Evolutionary conservation across 2,329 filamentous ascomycete genomes (phyloP).

Genomic region (Diaporthe sp.): DNA sequence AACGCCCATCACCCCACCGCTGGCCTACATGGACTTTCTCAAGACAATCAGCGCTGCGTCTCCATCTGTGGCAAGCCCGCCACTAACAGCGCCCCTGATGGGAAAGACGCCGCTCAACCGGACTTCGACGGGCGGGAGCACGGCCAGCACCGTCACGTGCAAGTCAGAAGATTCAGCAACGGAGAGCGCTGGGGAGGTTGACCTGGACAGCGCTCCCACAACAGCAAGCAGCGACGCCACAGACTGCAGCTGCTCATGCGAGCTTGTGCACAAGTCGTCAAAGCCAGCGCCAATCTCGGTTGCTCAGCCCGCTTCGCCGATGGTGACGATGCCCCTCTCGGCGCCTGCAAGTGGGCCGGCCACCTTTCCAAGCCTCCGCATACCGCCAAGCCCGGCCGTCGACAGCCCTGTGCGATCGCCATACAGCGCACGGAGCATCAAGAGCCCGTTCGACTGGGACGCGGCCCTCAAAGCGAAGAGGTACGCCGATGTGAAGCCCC

Average conservation of each 20-base stretch:
- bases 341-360: slow-evolving; percentile 72
- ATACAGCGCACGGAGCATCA: slow-evolving; percentile 75
- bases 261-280: slow-evolving; percentile 64
- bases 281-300: slow-evolving; percentile 47
- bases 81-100: slow-evolving; percentile 47
- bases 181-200: slow-evolving; percentile 42
- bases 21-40: slow-evolving; percentile 93
- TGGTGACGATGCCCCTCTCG: slow-evolving; percentile 66
- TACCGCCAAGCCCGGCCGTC: slow-evolving; percentile 79
- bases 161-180: slow-evolving; percentile 54
- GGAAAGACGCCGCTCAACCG: slow-evolving; percentile 48
- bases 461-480: slow-evolving; percentile 75
- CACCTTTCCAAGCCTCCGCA: slow-evolving; percentile 76
- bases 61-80: slow-evolving; percentile 67
- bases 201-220: slow-evolving; percentile 62
- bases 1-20: slow-evolving; percentile 92
- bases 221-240: slow-evolving; percentile 69
- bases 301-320: slow-evolving; percentile 36
- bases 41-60: slow-evolving; percentile 84
- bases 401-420: slow-evolving; percentile 83
- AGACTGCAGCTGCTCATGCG: slow-evolving; percentile 70
- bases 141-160: slow-evolving; percentile 58
- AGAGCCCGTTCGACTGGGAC: slow-evolving; percentile 86
- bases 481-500: slow-evolving; percentile 68
- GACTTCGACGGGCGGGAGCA: slow-evolving; percentile 42